These are phyloP conservation scores for Allomyces javanicus DNA, from an alignment of 192 early-diverging fungal genomes.

Conservation along the genomic window DNA sequence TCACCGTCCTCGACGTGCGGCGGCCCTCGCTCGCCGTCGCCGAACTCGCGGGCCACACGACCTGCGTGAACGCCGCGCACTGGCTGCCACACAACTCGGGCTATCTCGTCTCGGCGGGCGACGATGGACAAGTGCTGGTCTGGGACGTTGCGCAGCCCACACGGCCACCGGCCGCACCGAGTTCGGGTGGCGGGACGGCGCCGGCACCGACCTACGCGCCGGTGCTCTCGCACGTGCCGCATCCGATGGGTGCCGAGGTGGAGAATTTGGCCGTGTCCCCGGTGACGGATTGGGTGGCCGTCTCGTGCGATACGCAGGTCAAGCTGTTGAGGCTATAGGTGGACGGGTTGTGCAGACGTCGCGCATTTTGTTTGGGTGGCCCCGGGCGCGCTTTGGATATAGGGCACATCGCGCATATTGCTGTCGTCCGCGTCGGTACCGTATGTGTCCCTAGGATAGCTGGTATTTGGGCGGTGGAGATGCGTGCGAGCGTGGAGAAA, in stretches of 20 bases:
- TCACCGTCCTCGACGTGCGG: constrained; percentile 79
- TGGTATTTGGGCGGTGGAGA: too few species aligned
- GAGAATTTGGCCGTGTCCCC: not conserved
- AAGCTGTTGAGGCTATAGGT: not conserved
- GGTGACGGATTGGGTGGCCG: not conserved
- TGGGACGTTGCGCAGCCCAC: constrained; percentile 49
- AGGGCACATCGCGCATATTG: too few species aligned
- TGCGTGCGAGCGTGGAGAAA: too few species aligned
- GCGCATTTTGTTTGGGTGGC: too few species aligned
- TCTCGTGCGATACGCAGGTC: not conserved
- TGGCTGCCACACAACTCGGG: constrained; percentile 70
- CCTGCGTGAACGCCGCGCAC: constrained; percentile 55
- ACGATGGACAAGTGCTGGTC: constrained; percentile 74
- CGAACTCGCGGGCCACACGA: constrained; percentile 60
- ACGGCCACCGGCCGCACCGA: not conserved
- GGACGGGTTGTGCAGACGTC: too few species aligned
- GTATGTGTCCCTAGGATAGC: too few species aligned
- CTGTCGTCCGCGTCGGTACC: too few species aligned
- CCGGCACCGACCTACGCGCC: not conserved
- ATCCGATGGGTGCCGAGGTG: not conserved
- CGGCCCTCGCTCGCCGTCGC: constrained; percentile 68
- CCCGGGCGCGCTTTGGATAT: too few species aligned
- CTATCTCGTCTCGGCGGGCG: constrained; percentile 73
- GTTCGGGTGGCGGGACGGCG: not conserved
- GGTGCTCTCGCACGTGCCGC: not conserved